Conservation (phyloP, 2,329 filamentous ascomycete species). For the Cercospora brassicicola region DNA sequence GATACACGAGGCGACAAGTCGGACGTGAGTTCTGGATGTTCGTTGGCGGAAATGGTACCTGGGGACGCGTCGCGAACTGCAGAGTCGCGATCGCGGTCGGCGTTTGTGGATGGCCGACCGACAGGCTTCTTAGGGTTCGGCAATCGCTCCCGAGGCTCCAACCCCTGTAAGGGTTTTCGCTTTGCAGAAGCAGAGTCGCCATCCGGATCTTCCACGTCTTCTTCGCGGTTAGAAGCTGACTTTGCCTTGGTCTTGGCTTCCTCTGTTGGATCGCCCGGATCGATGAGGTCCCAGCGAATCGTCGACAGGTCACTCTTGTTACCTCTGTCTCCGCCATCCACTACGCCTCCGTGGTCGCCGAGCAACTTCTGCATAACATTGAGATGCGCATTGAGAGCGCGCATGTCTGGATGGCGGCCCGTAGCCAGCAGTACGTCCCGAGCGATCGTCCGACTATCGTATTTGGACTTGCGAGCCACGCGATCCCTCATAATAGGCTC, state of each 20-base stretch:
- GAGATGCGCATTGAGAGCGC: slow-evolving; percentile 61
- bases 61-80: slow-evolving; percentile 15
- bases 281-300: slow-evolving; percentile 62
- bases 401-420: slow-evolving; percentile 61
- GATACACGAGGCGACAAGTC: slow-evolving; percentile 10
- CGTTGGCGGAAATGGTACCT: neutral
- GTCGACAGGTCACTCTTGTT: slow-evolving; percentile 54
- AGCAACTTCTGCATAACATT: slow-evolving; percentile 44
- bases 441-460: slow-evolving; percentile 63
- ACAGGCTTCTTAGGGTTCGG: slow-evolving; percentile 9
- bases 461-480: slow-evolving; percentile 52
- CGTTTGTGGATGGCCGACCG: slow-evolving; percentile 12
- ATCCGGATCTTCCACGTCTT: slow-evolving; percentile 15
- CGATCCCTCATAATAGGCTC: slow-evolving; percentile 50
- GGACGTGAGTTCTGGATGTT: slow-evolving; percentile 11
- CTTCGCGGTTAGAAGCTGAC: slow-evolving; percentile 14
- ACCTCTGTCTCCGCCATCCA: slow-evolving; percentile 41
- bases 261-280: slow-evolving; percentile 53
- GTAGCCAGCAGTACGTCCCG: slow-evolving; percentile 63
- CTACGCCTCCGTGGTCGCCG: slow-evolving; percentile 37
- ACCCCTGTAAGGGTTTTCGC: neutral
- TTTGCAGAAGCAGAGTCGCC: slow-evolving; percentile 33
- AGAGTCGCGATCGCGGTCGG: slow-evolving; percentile 15
- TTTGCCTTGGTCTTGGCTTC: slow-evolving; percentile 23
- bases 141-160: neutral